Conservation (phyloP, 768 basidiomycete species). For the Lactarius sanguifluus region DNA sequence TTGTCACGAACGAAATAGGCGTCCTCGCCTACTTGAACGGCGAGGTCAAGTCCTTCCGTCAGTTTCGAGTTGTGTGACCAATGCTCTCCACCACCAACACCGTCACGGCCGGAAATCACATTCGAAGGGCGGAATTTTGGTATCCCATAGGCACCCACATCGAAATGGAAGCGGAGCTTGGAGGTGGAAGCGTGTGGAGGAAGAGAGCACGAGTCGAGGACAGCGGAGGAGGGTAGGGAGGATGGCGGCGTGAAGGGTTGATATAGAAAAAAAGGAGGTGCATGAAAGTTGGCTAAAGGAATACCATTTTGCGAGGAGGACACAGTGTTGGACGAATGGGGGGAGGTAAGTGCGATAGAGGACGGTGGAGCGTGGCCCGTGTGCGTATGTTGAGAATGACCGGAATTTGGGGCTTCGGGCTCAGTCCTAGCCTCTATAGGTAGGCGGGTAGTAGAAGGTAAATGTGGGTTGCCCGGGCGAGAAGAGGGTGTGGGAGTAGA, state of each 20-base stretch:
- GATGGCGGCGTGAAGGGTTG: conserved; percentile 30
- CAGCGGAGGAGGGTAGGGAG: conserved; percentile 21
- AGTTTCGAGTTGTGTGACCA: conserved; percentile 29
- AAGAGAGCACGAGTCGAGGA: conserved; percentile 26
- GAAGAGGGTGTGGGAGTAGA: conserved; percentile 39
- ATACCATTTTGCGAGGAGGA: conserved; percentile 35
- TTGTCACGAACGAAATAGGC: conserved; percentile 82
- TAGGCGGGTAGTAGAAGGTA: conserved; percentile 44
- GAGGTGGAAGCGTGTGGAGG: conserved; percentile 34
- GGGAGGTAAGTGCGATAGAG: conserved; percentile 47
- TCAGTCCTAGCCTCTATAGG: conserved; percentile 50
- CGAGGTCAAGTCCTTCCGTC: conserved; percentile 43
- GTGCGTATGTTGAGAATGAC: conserved; percentile 37
- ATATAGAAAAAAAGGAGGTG: conserved; percentile 38
- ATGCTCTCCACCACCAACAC: conserved; percentile 22
- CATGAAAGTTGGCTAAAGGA: conserved; percentile 43
- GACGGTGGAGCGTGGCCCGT: conserved; percentile 38
- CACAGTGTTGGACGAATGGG: conserved; percentile 39
- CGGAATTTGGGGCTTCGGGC: conserved; percentile 39
- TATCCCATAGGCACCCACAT: conserved; percentile 83
- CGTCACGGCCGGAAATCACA: conserved; percentile 32
- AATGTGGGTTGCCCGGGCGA: conserved; percentile 42
- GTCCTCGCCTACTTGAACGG: conserved; percentile 89
- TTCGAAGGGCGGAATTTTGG: conserved; percentile 49
- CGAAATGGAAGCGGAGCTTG: conserved; percentile 50